Evolutionary conservation across 2,329 filamentous ascomycete species (phyloP), one percentile per base, ranked within the genome.

Genomic region (Fusarium euwallaceae): DNA sequence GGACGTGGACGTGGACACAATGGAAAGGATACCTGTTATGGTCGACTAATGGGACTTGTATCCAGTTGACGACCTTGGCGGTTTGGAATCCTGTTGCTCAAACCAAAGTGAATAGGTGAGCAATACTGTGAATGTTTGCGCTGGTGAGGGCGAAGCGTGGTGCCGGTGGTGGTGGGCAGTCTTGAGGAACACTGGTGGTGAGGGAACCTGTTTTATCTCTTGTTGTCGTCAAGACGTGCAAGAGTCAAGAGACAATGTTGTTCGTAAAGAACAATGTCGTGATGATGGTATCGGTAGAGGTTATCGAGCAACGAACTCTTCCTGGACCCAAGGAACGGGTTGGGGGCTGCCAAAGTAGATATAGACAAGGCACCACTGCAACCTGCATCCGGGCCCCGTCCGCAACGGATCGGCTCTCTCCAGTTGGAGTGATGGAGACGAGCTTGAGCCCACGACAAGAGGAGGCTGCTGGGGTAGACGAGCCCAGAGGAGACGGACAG

Each of bases 301-400:
- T 62, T 75, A 66, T 75, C 61, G 61, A 67, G 63, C 72, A 62
- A 73, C 59, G 60, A 78, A 51, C 72, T 75, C 72, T 78, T 76
- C 70, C 60, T 66, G 70, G 67, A 61, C 63, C 63, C 67, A 58
- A 58, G 66, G 59, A 75, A 64, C 65, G 66, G 64, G 70, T 71
- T 72, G 67, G 77, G 77, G 77, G 74, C 71, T 72, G 48, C 64
- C 74, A 75, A 75, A 59, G 73, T 79, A 78, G 68, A 77, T 79
- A 79, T 79, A 79, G 77, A 74, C 75, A 77, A 79, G 74, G 76
- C 75, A 75, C 71, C 70, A 71, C 68, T 73, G 61, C 69, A 51
- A 74, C 67, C 76, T 79, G 76, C 77, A 79, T 77, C 72, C 69
- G 77, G 75, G 69, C 58, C 74, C 74, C 73, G 70, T 78, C 74